Base-by-base conservation (phyloP, 2,329 filamentous ascomycete genomes). In the Escovopsis sp. region DNA sequence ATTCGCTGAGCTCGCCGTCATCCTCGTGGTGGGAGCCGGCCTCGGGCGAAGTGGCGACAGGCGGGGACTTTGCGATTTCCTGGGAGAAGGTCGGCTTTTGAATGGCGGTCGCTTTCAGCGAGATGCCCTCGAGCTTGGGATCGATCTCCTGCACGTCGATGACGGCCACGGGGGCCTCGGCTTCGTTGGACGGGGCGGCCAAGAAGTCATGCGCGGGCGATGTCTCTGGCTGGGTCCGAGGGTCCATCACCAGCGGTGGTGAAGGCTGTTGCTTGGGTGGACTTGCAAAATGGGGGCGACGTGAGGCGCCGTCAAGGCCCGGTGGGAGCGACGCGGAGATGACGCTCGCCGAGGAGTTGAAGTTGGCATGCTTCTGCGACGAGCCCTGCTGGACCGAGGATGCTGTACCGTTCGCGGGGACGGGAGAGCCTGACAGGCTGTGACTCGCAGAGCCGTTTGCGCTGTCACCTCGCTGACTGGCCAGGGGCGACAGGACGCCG, bases 61-160 rank as follows among this genome's bases (percentile, higher is more conserved):
- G 8, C 15, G 59, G 56, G 18, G 59, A 51, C 3, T 53, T 53
- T 38, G 49, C 47, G 30, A 48, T 41, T 23, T 51, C 55, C 45
- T 67, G 59, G n/a, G 59, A 63, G 47, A 75, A 76, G 3, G 72
- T 75, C 33, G 65, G 51, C 49, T 62, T 69, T 51, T 70, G 65
- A 12, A 77, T 60, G 1, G 72, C 72, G 12, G 66, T 67, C 5
- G 68, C 64, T 53, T 69, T 75, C 49, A 79, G 64, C 2, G 69
- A 66, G 40, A 79, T 72, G 6, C 75, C 73, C 52, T 79, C 75
- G n/a, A 78, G 59, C 28, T 69, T 68, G 3, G 73, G 72, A 48
- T 77, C 68, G 26, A 77, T 70, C 45, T 71, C 67, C 36, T 70
- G 66, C 9, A 79, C 69, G 45, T 78, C 75, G 40, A 79, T 73